Percentiles rank a stretch among this genome's conserved stretches.
Conservation (phyloP, 2,329 filamentous ascomycete species). For the Leptodontidium sp. region DNA sequence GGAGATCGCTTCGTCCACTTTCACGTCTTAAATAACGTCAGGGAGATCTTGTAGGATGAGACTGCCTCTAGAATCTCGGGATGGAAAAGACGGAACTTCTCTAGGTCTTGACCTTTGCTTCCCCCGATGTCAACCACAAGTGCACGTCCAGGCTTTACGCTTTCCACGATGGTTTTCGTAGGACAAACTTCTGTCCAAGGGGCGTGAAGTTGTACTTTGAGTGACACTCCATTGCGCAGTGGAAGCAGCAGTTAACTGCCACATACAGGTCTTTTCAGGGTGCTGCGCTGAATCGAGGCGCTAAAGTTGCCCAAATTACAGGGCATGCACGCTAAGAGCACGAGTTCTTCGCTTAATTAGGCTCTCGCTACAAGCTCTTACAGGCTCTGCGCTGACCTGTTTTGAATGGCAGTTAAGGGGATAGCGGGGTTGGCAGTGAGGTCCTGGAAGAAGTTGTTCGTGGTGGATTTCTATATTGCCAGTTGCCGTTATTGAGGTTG, state of each 20-base stretch:
- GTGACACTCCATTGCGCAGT: conserved; percentile 51
- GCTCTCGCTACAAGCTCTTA: too few species aligned
- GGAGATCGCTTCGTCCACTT: conserved; percentile 39
- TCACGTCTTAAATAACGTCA: conserved; percentile 47
- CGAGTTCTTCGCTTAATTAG: too few species aligned
- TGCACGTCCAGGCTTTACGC: conserved; percentile 41
- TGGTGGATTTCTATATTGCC: conserved; percentile 46
- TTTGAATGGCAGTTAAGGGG: too few species aligned
- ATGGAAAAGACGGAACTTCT: conserved; percentile 44
- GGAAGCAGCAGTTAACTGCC: conserved; percentile 42
- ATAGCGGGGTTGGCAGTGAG: conserved; percentile 45
- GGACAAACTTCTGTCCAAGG: conserved; percentile 50
- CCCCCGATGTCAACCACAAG: conserved; percentile 31
- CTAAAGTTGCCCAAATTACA: too few species aligned
- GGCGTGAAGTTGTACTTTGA: conserved; percentile 50
- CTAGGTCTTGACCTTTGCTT: conserved; percentile 31
- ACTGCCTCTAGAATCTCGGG: conserved; percentile 29
- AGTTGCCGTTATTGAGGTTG: conserved; percentile 46
- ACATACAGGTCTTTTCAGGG: too few species aligned
- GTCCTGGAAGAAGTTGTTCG: conserved; percentile 47
- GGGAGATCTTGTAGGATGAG: conserved; percentile 41
- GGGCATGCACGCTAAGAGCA: too few species aligned
- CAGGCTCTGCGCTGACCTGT: too few species aligned
- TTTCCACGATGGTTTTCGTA: conserved; percentile 38
- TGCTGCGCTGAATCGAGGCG: too few species aligned